Evolutionary conservation across 768 basidiomycete genomes (phyloP).

Genomic region (Tylopilus rubrobrunneus): DNA sequence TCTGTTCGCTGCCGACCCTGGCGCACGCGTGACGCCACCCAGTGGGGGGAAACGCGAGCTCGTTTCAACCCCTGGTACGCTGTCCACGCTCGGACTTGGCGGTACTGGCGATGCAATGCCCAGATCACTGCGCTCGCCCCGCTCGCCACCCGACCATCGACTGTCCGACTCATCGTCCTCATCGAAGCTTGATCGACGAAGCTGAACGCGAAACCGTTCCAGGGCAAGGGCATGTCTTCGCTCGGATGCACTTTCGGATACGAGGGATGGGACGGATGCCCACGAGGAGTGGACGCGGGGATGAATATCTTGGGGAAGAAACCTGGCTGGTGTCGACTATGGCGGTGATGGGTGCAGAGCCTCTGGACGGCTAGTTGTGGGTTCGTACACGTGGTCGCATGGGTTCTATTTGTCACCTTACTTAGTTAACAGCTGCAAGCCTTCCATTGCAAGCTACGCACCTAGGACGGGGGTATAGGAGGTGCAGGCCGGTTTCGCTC

Average conservation of each 20-base stretch:
- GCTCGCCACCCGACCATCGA: constrained; percentile 23
- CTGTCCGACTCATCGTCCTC: constrained; percentile 23
- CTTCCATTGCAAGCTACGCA: constrained; percentile 2
- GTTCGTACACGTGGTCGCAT: constrained; percentile 10
- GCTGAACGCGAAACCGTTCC: constrained; percentile 30
- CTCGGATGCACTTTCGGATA: constrained; percentile 44
- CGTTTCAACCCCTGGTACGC: constrained; percentile 4
- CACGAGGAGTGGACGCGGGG: constrained; percentile 25
- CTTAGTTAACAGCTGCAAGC: not conserved
- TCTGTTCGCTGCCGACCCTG: constrained; percentile 2
- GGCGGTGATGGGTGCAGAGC: constrained; percentile 8
- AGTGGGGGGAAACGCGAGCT: constrained; percentile 10
- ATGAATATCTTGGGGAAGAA: constrained; percentile 14
- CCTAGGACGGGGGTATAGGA: constrained; percentile 7
- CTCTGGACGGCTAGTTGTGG: constrained; percentile 17
- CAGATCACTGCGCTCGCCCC: constrained; percentile 11
- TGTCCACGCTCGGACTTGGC: constrained; percentile 14
- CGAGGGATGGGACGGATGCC: constrained; percentile 33
- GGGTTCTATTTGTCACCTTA: constrained; percentile 14
- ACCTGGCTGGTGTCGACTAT: constrained; percentile 1
- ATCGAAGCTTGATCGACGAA: constrained; percentile 20
- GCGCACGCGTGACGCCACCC: not conserved
- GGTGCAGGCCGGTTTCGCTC: constrained; percentile 15
- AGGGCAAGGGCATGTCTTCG: constrained; percentile 37
- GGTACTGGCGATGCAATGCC: constrained; percentile 12